Conservation (phyloP, 1,284 basidiomycete species). For the Phaffia rhodozyma region DNA sequence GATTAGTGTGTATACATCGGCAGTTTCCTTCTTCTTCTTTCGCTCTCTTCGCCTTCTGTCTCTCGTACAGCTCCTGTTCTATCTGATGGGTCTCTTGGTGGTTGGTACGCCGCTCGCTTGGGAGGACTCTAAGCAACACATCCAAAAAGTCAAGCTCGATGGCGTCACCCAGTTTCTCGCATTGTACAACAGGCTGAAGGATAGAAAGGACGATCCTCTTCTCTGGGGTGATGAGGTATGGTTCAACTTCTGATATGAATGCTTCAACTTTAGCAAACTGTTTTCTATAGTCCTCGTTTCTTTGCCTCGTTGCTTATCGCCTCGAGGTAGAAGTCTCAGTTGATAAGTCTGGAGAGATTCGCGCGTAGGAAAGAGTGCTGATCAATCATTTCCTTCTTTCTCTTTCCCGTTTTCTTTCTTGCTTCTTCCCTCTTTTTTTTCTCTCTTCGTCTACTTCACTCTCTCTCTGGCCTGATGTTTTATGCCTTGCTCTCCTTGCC, state of each 20-base stretch:
- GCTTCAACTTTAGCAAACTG: background rate
- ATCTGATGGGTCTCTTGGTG: slow-evolving; percentile 77
- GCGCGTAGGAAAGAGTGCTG: background rate
- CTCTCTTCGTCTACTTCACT: slow-evolving; percentile 1
- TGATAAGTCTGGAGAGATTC: background rate
- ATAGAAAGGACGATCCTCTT: slow-evolving; percentile 78
- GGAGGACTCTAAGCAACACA: slow-evolving; percentile 76
- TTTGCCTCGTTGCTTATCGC: background rate
- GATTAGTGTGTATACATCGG: too few relatives aligned
- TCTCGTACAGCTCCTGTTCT: background rate
- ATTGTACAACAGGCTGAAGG: slow-evolving; percentile 84
- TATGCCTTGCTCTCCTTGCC: background rate
- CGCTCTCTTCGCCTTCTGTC: too few relatives aligned
- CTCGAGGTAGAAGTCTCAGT: background rate
- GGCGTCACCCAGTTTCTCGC: slow-evolving; percentile 92
- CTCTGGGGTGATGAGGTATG: slow-evolving; percentile 98
- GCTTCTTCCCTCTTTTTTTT: background rate
- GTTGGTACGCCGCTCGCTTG: slow-evolving; percentile 90
- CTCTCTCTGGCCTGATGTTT: background rate
- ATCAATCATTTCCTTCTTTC: background rate
- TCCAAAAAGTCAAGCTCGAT: slow-evolving; percentile 81
- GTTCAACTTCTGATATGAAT: slow-evolving; percentile 21
- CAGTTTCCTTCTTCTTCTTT: too few relatives aligned
- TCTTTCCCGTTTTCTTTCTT: background rate
- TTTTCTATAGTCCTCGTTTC: background rate